A percentile compares a stretch with the other conserved stretches of the same genome.
Evolutionary conservation across 2,329 filamentous ascomycete species (phyloP).

Genomic region (Parascedosporium putredinis): DNA sequence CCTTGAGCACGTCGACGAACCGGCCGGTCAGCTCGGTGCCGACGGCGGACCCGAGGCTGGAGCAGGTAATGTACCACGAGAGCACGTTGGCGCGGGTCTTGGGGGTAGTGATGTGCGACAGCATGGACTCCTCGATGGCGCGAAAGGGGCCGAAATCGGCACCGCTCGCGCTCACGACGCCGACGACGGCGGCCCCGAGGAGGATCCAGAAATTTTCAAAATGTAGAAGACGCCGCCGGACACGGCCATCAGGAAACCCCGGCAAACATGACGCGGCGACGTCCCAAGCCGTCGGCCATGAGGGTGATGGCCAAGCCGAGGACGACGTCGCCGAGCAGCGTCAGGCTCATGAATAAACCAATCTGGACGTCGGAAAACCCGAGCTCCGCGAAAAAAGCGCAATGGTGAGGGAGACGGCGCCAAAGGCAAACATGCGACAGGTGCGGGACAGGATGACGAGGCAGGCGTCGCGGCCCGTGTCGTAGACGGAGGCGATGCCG

Average conservation of each 20-base stretch:
- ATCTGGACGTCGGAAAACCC: constrained; percentile 46
- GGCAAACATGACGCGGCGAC: constrained; percentile 40
- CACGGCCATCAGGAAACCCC: constrained; percentile 46
- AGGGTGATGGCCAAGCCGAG: constrained; percentile 47
- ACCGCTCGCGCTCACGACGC: constrained; percentile 51
- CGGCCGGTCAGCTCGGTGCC: constrained; percentile 43
- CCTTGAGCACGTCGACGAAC: constrained; percentile 36
- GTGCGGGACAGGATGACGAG: constrained; percentile 41
- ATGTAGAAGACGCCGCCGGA: constrained; percentile 44
- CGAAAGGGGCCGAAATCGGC: constrained; percentile 59
- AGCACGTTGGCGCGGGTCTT: constrained; percentile 50
- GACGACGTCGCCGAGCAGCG: constrained; percentile 48
- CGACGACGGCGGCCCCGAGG: constrained; percentile 45
- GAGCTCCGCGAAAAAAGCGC: constrained; percentile 50
- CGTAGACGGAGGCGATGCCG: constrained; percentile 34
- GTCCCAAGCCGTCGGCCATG: constrained; percentile 47
- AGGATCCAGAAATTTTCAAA: constrained; percentile 50
- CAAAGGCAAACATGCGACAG: constrained; percentile 53
- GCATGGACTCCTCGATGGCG: constrained; percentile 54
- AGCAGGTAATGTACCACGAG: constrained; percentile 52
- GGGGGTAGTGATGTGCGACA: constrained; percentile 49
- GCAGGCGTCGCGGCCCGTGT: constrained; percentile 37
- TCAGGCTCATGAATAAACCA: constrained; percentile 55
- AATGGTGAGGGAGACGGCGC: constrained; percentile 48
- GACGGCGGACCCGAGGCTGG: constrained; percentile 42